Percentiles rank a stretch among this genome's conserved stretches.
phyloP scores from a whole-genome alignment of 169 alveolate genomes.

The Cryptosporidium viatorum region DNA sequence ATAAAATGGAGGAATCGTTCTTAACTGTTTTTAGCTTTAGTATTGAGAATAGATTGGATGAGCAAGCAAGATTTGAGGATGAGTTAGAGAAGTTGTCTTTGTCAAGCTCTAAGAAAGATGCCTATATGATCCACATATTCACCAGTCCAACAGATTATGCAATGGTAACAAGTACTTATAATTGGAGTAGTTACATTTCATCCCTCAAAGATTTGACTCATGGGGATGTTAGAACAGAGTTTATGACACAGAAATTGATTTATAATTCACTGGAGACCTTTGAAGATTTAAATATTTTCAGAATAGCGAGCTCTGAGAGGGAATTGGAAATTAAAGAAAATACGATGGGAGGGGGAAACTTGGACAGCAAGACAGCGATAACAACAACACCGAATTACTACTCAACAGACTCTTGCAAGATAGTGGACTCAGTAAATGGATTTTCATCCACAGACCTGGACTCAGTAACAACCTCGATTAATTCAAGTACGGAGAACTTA shows the following conservation, averaged over 20 bases:
- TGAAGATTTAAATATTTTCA: not conserved
- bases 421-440: not conserved
- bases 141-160: constrained; percentile 27
- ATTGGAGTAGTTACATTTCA: constrained; percentile 33
- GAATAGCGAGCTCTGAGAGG: not conserved
- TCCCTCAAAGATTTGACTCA: constrained; percentile 21
- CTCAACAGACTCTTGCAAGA: not conserved
- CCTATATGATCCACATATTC: constrained; percentile 42
- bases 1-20: constrained; percentile 23
- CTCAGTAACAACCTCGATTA: constrained; percentile 46
- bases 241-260: constrained; percentile 16
- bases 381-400: not conserved
- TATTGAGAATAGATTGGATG: not conserved
- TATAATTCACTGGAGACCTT: not conserved
- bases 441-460: constrained; percentile 71
- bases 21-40: constrained; percentile 28
- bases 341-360: not conserved
- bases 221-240: constrained; percentile 7
- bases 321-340: constrained; percentile 1
- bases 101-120: constrained; percentile 11
- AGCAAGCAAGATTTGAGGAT: not conserved
- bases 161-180: constrained; percentile 16
- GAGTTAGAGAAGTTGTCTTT: not conserved
- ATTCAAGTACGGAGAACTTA: constrained; percentile 53
- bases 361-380: not conserved